Evolutionary conservation across 2,329 filamentous ascomycete genomes (phyloP), one percentile per base, ranked within the genome.

Genomic region (Cladosporium velox): DNA sequence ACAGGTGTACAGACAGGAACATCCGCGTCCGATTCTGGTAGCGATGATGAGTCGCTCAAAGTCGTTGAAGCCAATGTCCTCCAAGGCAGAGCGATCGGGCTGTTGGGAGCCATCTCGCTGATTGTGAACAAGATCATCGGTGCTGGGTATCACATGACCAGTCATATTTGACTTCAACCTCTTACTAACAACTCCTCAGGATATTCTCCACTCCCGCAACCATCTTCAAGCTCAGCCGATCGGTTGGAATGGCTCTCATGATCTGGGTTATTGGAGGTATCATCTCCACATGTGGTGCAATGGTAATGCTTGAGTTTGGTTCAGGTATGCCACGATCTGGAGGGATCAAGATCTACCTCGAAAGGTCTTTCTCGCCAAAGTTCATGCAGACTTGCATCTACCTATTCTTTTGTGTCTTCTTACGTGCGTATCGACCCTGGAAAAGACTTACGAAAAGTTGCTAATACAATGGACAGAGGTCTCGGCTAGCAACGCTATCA

Each of bases 291-390:
- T 83, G 81, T 68, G 87, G 87, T 26, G 79, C 89, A 14, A 84
- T 83, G 64, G 86, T 90, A 4, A 89, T 85, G 73, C 82, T 89
- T 59, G 87, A 89, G 71, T 88, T 88, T 70, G 87, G 87, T 28
- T 80, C 87, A 4, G 86, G 85, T 4, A 87, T 88, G 41, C 87
- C 87, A 2, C 80, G 84, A 41, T 87, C 85, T 15, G 87, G 87
- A 15, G 87, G 87, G 24, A 87, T 89, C 69, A 89, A 89, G 80
- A 87, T 88, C 74, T 89, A 89, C 72, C 84, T 89, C 15, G 87
- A 89, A 71, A 1, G 87, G 89, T 74, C 73, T 83, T 7, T 75
- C 82, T 0, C 69, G 82, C 0, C 87, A 86, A 0, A 87, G 18
- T 57, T 57, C 32, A 34, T 57, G 51, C 51, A 55, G 51, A 55